These are phyloP conservation scores for Nicotiana sylvestris DNA, from an alignment of 257 asterid species.

Conservation along the genomic window DNA sequence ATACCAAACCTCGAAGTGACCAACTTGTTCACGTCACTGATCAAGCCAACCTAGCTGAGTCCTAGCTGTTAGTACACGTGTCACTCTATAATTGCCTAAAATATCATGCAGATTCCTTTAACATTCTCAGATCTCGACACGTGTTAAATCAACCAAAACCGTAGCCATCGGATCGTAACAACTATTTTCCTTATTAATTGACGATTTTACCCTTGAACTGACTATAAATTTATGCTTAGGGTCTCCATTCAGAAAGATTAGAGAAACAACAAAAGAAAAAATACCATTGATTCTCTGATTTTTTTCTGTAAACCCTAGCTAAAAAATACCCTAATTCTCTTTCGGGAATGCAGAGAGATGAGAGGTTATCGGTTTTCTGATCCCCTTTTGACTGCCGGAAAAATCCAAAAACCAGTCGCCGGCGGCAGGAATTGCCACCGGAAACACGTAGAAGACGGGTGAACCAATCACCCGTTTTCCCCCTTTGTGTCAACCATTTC, in stretches of 20 bases:
- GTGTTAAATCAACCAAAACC: background rate
- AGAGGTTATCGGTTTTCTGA: slow-evolving; percentile 38
- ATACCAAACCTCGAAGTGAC: background rate
- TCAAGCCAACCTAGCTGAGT: background rate
- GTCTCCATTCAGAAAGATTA: background rate
- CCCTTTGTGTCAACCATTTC: background rate
- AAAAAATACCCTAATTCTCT: background rate
- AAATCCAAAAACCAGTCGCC: slow-evolving; percentile 36
- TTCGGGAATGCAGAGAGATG: slow-evolving; percentile 96
- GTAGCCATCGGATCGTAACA: background rate
- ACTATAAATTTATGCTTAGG: background rate
- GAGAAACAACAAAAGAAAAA: background rate
- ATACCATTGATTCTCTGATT: background rate
- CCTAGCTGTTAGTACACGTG: background rate
- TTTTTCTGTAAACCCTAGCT: background rate
- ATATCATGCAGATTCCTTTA: background rate
- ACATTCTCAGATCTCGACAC: background rate
- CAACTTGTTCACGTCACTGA: slow-evolving; percentile 12
- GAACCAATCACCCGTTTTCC: slow-evolving; percentile 20
- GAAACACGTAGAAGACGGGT: slow-evolving; percentile 96
- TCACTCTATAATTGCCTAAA: background rate
- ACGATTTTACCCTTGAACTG: background rate
- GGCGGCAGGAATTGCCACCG: slow-evolving; percentile 90
- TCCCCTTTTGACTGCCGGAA: slow-evolving; percentile 42
- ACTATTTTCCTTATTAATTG: accelerated